Conservation (phyloP, 2,329 filamentous ascomycete genomes). For the Botrytis elliptica region DNA sequence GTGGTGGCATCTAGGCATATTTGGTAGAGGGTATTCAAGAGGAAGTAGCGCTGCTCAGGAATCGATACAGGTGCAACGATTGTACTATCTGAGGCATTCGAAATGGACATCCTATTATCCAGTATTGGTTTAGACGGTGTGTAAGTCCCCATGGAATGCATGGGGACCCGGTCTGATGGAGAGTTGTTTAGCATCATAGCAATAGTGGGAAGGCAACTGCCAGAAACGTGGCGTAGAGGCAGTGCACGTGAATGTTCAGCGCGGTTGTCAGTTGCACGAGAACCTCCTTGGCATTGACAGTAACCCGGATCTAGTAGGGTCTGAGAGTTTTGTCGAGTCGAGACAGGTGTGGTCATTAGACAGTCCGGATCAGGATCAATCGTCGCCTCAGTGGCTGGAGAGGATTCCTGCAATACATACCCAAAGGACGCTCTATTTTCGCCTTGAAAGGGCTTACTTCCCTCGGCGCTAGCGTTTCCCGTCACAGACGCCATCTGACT, state of each 20-base stretch:
- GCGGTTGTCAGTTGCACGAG: not conserved
- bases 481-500: not conserved
- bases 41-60: slow-evolving; percentile 22
- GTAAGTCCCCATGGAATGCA: not conserved
- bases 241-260: not conserved
- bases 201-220: slow-evolving; percentile 10
- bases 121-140: not conserved
- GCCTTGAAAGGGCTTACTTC: not conserved
- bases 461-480: not conserved
- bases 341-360: slow-evolving; percentile 13
- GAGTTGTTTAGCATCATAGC: slow-evolving; percentile 13
- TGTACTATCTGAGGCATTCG: slow-evolving; percentile 19
- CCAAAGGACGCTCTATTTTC: not conserved
- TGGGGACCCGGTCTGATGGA: not conserved
- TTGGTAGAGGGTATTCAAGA: slow-evolving; percentile 28
- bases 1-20: slow-evolving; percentile 28
- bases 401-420: not conserved
- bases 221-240: not conserved
- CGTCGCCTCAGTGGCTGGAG: slow-evolving; percentile 6
- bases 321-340: slow-evolving; percentile 7
- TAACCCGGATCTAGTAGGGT: not conserved
- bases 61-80: slow-evolving; percentile 17
- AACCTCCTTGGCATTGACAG: slow-evolving; percentile 4
- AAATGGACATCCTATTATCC: slow-evolving; percentile 16
- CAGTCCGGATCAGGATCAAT: slow-evolving; percentile 12